Conservation (phyloP, 2,329 filamentous ascomycete species). For the Scytalidium sp. region DNA sequence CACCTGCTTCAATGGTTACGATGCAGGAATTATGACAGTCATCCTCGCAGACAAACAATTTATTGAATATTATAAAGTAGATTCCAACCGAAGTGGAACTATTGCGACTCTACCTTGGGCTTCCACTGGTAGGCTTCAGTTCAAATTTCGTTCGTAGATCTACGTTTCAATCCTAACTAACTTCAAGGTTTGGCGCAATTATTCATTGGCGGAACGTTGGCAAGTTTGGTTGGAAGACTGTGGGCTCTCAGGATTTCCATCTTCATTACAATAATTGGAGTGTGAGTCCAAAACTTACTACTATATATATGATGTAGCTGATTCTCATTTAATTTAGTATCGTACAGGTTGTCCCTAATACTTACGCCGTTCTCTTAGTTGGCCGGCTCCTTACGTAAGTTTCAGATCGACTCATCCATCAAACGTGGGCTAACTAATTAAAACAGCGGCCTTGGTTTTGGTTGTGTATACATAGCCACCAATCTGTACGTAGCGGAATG, state of each 20-base stretch:
- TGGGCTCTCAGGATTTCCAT: conserved; percentile 39
- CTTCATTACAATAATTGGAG: conserved; percentile 34
- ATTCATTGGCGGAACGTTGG: conserved; percentile 35
- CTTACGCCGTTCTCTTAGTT: conserved; percentile 35
- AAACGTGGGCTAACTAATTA: conserved; percentile 1
- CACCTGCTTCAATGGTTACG: conserved; percentile 40
- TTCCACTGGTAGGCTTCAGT: conserved; percentile 27
- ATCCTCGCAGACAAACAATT: conserved; percentile 41
- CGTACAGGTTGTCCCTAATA: conserved; percentile 38
- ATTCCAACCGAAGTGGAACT: conserved; percentile 31
- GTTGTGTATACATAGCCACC: conserved; percentile 38
- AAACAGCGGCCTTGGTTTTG: conserved; percentile 35
- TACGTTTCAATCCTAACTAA: background rate
- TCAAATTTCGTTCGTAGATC: background rate
- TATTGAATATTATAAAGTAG: conserved; percentile 35
- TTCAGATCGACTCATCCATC: background rate
- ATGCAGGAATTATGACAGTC: conserved; percentile 40
- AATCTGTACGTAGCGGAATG: conserved; percentile 41
- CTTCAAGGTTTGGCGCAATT: conserved; percentile 33
- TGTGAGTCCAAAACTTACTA: conserved; percentile 25
- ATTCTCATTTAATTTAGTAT: conserved; percentile 20
- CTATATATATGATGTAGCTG: background rate
- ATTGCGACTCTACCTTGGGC: conserved; percentile 41
- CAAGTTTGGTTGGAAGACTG: conserved; percentile 32
- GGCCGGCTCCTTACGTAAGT: conserved; percentile 35